A percentile compares a stretch with the other conserved stretches of the same genome.
These are phyloP conservation scores for Eucalyptus polybractea DNA, from an alignment of 345 rosid species.

Conservation along the genomic window DNA sequence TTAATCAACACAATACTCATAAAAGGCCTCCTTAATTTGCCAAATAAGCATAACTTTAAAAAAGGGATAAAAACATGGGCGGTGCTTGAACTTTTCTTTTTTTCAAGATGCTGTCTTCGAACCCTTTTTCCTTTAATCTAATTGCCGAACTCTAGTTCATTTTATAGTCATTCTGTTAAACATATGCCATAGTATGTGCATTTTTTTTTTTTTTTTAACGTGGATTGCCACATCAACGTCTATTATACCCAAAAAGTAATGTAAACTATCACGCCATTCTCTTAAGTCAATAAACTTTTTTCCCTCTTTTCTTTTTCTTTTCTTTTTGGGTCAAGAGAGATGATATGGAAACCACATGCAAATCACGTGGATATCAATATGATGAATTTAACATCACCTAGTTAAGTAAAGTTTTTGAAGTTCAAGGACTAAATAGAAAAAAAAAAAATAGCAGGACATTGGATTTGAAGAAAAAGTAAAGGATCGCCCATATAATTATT, in stretches of 20 bases:
- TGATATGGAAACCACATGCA: neutral
- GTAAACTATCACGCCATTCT: neutral
- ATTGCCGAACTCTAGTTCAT: neutral
- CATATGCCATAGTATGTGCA: neutral
- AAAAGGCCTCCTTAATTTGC: neutral
- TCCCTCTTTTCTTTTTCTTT: neutral
- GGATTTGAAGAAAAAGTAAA: neutral
- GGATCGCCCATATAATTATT: neutral
- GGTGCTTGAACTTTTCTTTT: neutral
- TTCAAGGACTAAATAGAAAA: neutral
- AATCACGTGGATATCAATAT: fast-evolving
- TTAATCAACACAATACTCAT: neutral
- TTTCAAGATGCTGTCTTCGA: neutral
- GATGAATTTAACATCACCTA: neutral
- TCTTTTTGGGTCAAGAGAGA: neutral
- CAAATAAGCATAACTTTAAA: neutral
- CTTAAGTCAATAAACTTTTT: neutral
- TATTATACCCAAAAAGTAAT: neutral
- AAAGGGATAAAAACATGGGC: neutral
- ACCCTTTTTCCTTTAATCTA: neutral
- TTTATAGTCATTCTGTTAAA: neutral
- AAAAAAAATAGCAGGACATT: neutral
- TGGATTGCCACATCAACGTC: neutral
- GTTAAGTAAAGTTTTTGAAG: neutral
- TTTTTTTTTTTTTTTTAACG: neutral